Conservation (phyloP, 2,329 filamentous ascomycete species). For the Arthrobotrys iridis region DNA sequence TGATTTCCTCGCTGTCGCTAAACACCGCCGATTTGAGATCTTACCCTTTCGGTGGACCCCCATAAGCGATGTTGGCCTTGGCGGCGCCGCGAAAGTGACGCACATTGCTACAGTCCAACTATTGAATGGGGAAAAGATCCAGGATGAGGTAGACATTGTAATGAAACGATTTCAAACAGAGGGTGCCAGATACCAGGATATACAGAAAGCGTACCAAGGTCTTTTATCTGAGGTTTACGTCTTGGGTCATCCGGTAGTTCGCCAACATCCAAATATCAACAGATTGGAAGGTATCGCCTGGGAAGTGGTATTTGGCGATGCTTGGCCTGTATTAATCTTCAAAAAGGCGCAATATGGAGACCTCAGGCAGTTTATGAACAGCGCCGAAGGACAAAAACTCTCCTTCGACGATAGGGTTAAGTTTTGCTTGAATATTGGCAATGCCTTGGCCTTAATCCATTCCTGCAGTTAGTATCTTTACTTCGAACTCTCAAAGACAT, state of each 20-base stretch:
- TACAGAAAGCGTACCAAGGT: background rate
- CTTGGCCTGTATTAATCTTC: constrained; percentile 4
- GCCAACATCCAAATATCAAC: constrained; percentile 3
- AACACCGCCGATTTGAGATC: background rate
- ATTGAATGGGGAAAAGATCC: background rate
- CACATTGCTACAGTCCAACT: background rate
- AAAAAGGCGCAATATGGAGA: background rate
- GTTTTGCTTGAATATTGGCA: constrained; percentile 8
- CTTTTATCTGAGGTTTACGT: constrained; percentile 9
- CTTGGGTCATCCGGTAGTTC: constrained; percentile 7
- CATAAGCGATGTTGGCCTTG: background rate
- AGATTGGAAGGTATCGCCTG: background rate
- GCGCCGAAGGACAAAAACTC: background rate
- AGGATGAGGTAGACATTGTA: background rate
- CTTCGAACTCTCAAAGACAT: background rate
- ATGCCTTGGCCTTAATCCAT: background rate
- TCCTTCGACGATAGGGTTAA: background rate
- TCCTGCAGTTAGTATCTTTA: background rate
- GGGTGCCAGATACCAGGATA: background rate
- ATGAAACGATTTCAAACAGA: background rate
- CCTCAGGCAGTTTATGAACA: constrained; percentile 10
- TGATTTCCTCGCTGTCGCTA: background rate
- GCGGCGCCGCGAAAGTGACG: background rate
- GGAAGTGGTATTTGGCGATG: background rate
- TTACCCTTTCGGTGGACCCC: background rate